Percentiles rank a stretch among this genome's conserved stretches.
These are phyloP conservation scores for Candida alai DNA, from an alignment of 805 yeast species.

Conservation along the genomic window DNA sequence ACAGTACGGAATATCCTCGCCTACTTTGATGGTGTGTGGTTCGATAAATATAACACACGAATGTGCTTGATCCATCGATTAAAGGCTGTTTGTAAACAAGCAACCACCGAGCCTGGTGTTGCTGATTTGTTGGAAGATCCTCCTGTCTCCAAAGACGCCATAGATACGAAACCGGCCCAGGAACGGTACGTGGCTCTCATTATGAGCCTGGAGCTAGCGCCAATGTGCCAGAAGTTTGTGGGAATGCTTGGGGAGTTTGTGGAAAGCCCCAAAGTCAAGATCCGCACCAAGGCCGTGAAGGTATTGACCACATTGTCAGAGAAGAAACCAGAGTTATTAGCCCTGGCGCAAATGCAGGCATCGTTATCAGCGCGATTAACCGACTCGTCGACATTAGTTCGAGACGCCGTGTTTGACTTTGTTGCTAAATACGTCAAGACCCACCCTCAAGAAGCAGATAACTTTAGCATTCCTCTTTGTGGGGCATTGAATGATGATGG, in stretches of 20 bases:
- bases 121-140: no score
- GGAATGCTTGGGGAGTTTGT: conserved; percentile 11
- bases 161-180: not conserved
- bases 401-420: conserved; percentile 73
- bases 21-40: not conserved
- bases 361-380: conserved; percentile 49
- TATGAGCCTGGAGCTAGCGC: not conserved
- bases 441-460: conserved; percentile 43
- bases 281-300: conserved; percentile 56
- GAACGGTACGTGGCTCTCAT: not conserved
- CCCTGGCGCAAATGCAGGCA: conserved; percentile 46
- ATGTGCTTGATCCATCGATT: not conserved
- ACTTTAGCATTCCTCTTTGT: conserved; percentile 48
- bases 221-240: not conserved
- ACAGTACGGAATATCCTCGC: not conserved
- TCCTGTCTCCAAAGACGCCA: not conserved
- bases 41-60: conserved; percentile 2
- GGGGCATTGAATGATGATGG: conserved; percentile 56
- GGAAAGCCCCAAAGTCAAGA: conserved; percentile 28
- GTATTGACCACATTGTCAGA: conserved; percentile 53
- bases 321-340: conserved; percentile 49
- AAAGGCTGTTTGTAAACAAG: not conserved
- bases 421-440: conserved; percentile 45
- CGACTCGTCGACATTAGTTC: conserved; percentile 66
- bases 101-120: no score